Conservation (phyloP, 805 yeast genomes). For the Pachysolen tannophilus region DNA sequence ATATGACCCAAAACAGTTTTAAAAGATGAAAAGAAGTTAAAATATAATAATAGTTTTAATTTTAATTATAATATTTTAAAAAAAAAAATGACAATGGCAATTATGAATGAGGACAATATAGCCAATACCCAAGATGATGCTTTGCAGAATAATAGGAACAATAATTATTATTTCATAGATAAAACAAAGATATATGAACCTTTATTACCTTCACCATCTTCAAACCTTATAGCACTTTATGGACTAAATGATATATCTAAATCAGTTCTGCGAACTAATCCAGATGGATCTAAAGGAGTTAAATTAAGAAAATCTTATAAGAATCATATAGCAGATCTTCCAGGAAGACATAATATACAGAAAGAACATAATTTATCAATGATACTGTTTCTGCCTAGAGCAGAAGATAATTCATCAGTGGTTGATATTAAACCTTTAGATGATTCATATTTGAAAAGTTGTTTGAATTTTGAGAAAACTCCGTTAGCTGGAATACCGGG, state of each 20-base stretch:
- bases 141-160: background rate
- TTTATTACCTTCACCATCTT: conserved; percentile 61
- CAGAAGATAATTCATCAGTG: conserved; percentile 29
- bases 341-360: conserved; percentile 73
- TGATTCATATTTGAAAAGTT: conserved; percentile 35
- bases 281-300: conserved; percentile 86
- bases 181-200: conserved; percentile 27
- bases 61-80: too few relatives aligned
- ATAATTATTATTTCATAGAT: conserved; percentile 23
- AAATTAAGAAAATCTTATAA: conserved; percentile 92
- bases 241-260: conserved; percentile 59
- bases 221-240: conserved; percentile 64
- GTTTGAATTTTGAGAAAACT: conserved; percentile 56
- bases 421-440: conserved; percentile 43
- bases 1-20: too few relatives aligned
- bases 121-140: background rate
- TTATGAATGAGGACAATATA: background rate
- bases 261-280: conserved; percentile 79
- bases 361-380: conserved; percentile 31
- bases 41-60: too few relatives aligned
- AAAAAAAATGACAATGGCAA: background rate
- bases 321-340: conserved; percentile 80
- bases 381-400: conserved; percentile 31
- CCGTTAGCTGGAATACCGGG: conserved; percentile 70
- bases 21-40: too few relatives aligned